phyloP scores from a whole-genome alignment of 2,329 filamentous ascomycete species.

The Mollisia scopiformis region DNA sequence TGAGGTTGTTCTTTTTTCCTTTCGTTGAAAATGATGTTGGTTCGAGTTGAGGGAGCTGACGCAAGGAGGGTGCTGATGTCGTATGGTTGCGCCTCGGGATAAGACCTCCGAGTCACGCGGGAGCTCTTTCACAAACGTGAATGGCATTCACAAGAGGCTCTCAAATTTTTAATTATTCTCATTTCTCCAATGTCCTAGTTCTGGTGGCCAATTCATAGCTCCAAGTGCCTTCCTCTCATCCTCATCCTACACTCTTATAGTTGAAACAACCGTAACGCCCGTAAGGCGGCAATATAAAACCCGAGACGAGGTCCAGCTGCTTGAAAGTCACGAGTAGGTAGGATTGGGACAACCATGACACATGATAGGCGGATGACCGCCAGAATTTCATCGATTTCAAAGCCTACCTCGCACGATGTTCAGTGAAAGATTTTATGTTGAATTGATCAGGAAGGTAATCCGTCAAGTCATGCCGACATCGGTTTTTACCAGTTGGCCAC shows the following conservation, averaged over 20 bases:
- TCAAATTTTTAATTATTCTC: not conserved
- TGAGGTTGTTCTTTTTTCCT: too few species aligned
- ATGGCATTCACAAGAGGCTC: not conserved
- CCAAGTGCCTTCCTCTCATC: not conserved
- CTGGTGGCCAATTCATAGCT: too few species aligned
- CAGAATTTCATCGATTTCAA: not conserved
- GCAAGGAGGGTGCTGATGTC: not conserved
- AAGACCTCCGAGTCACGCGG: slow-evolving; percentile 12
- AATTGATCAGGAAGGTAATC: too few species aligned
- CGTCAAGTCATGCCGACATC: too few species aligned
- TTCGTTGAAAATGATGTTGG: not conserved
- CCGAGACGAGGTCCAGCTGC: not conserved
- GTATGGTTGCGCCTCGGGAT: slow-evolving; percentile 5
- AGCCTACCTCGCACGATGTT: not conserved
- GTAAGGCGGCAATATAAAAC: not conserved
- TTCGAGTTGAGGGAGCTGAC: not conserved
- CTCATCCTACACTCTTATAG: not conserved
- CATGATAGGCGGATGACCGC: too few species aligned
- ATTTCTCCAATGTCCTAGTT: too few species aligned
- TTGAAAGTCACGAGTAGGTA: not conserved
- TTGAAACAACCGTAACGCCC: not conserved
- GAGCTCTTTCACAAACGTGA: not conserved
- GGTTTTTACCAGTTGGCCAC: too few species aligned
- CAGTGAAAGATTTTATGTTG: not conserved
- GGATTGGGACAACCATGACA: too few species aligned